Evolutionary conservation across 2,329 filamentous ascomycete species (phyloP).

Genomic region (Fusarium equiseti): DNA sequence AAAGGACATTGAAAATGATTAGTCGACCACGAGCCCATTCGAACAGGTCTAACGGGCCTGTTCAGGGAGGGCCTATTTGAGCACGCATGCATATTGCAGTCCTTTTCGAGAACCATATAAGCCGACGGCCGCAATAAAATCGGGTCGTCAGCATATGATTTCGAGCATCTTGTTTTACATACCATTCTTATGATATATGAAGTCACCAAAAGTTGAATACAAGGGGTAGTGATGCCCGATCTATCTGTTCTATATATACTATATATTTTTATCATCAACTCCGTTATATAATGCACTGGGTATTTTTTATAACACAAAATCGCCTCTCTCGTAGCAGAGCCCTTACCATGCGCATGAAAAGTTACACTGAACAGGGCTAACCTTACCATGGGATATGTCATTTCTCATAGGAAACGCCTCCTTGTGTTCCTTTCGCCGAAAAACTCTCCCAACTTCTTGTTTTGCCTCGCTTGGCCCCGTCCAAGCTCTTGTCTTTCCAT

Average conservation of each 20-base stretch:
- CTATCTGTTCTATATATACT: neutral
- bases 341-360: neutral
- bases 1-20: constrained; percentile 21
- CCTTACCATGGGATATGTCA: neutral
- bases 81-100: neutral
- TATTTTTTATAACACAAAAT: constrained; percentile 15
- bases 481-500: constrained; percentile 4
- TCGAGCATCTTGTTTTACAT: constrained; percentile 16
- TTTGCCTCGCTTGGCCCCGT: neutral
- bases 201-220: constrained; percentile 28
- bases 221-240: neutral
- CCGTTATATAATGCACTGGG: constrained; percentile 10
- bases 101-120: neutral
- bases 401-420: neutral
- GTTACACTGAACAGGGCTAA: neutral
- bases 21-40: constrained; percentile 36
- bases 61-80: constrained; percentile 17
- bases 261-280: constrained; percentile 11
- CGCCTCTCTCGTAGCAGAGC: neutral
- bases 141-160: neutral
- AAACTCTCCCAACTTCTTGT: neutral
- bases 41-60: constrained; percentile 33
- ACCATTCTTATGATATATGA: constrained; percentile 11
- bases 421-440: neutral
- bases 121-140: constrained; percentile 1